Evolutionary conservation across 2,329 filamentous ascomycete species (phyloP), one percentile per base, ranked within the genome.

Genomic region (Aspergillus sp.): DNA sequence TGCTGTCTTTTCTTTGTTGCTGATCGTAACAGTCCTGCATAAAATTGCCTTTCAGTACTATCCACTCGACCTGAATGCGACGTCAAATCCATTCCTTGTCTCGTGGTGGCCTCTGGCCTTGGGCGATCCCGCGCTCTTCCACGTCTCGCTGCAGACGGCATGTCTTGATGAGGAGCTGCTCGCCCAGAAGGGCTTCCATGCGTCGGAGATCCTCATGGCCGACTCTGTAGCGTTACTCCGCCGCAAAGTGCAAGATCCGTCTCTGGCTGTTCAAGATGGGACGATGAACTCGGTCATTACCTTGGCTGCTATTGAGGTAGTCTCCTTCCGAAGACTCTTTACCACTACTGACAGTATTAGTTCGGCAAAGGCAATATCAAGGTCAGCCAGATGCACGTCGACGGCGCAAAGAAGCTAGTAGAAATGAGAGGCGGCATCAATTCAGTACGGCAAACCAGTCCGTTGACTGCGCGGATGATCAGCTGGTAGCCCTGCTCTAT

Each of bases 31-130:
- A 84, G 83, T 86, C 60, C 70, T 85, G 3, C 76, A 79, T 43
- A 84, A 80, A 45, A 85, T 86, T 47, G 82, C 83, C 0, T 86
- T 86, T 51, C 80, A 85, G 60, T 86, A 85, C 63, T 86, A 86
- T 62, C 84, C 83, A 0, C 72, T 85, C 19, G 84, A 86, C 52
- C 70, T 84, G 7, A 78, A 75, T 58, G 64, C 75, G n/a, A 68
- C 68, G 0, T 82, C 83, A 7, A 86, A 86, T 62, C 83, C 83
- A 0, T 86, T 86, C 59, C 70, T 86, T 17, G 71, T 84, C 6
- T 84, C 82, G 0, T 86, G 84, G 84, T 86, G 84, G 83, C 84
- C 84, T 0, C 73, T 82, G 1, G 82, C 83, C 0, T 74, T 86
- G 0, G 78, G 74, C 0, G 83, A 86, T 55, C 81, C 83, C 0